A percentile compares a stretch with the other conserved stretches of the same genome.
Conservation (phyloP, 2,329 filamentous ascomycete genomes). For the Apiospora pterosperma region DNA sequence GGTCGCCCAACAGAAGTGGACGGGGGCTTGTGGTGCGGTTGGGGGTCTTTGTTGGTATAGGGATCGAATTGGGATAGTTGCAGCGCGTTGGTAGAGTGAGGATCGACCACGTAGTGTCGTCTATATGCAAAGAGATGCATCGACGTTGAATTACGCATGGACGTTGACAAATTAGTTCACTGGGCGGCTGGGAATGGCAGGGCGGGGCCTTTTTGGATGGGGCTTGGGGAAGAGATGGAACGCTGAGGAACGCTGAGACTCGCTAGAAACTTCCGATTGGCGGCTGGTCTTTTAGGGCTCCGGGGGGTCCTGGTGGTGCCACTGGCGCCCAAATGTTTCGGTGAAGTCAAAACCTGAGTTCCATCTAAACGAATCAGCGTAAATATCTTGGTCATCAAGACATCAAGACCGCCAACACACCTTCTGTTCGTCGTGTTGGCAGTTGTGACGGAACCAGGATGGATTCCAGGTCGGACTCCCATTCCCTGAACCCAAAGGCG, state of each 20-base stretch:
- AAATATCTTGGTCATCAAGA: background rate
- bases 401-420: background rate
- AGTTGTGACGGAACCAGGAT: background rate
- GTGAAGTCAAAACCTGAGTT: background rate
- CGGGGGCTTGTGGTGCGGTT: background rate
- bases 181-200: background rate
- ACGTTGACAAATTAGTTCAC: background rate
- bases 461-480: slow-evolving; percentile 8
- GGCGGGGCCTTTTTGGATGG: background rate
- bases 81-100: background rate
- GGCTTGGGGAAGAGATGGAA: background rate
- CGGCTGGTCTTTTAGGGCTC: background rate
- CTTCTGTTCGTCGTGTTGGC: background rate
- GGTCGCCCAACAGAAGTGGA: background rate
- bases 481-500: slow-evolving; percentile 34
- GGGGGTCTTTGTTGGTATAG: background rate
- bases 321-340: background rate
- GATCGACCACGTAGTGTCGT: background rate
- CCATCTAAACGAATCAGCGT: background rate
- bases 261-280: background rate
- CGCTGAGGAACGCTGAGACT: too few species aligned
- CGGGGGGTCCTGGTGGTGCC: background rate
- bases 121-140: background rate
- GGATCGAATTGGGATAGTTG: background rate
- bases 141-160: background rate